Conservation (phyloP, 2,329 filamentous ascomycete genomes). For the Xylariales sp. region DNA sequence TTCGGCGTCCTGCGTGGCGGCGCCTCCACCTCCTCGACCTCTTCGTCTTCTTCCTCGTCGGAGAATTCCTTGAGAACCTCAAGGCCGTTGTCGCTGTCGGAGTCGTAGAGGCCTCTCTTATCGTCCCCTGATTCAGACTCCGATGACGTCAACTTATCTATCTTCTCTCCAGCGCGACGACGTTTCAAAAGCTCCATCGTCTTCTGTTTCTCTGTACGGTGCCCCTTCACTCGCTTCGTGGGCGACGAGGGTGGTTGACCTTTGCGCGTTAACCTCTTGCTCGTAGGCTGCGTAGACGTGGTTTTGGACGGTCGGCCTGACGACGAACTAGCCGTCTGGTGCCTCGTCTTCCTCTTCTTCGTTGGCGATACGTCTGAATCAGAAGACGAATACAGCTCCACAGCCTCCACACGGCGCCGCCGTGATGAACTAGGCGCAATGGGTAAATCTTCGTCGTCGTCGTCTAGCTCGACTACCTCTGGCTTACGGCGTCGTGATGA, state of each 20-base stretch:
- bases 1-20: slow-evolving; percentile 1
- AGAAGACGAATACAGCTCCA: slow-evolving; percentile 14
- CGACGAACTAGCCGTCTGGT: slow-evolving; percentile 9
- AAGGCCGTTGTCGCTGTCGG: slow-evolving; percentile 24
- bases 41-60: slow-evolving; percentile 28
- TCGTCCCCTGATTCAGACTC: slow-evolving; percentile 46
- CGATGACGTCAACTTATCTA: slow-evolving; percentile 31
- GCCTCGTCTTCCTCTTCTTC: slow-evolving; percentile 22
- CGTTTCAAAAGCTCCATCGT: slow-evolving; percentile 34
- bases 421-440: slow-evolving; percentile 8
- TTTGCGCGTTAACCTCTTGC: slow-evolving; percentile 6
- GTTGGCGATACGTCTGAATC: slow-evolving; percentile 24
- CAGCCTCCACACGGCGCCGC: slow-evolving; percentile 16
- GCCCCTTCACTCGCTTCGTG: slow-evolving; percentile 17
- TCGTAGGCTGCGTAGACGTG: slow-evolving; percentile 1
- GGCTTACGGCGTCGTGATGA: slow-evolving; percentile 14
- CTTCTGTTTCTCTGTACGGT: slow-evolving; percentile 35
- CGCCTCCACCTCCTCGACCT: slow-evolving; percentile 10
- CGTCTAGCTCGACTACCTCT: slow-evolving; percentile 14
- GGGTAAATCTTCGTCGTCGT: slow-evolving; percentile 12
- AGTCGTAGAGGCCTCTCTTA: slow-evolving; percentile 32
- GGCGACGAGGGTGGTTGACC: slow-evolving; percentile 15
- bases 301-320: slow-evolving; percentile 4
- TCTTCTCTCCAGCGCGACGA: slow-evolving; percentile 34
- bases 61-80: slow-evolving; percentile 26